These are phyloP conservation scores for Magnolia sinica DNA, from an alignment of 164 flowering plant genomes.

Conservation along the genomic window DNA sequence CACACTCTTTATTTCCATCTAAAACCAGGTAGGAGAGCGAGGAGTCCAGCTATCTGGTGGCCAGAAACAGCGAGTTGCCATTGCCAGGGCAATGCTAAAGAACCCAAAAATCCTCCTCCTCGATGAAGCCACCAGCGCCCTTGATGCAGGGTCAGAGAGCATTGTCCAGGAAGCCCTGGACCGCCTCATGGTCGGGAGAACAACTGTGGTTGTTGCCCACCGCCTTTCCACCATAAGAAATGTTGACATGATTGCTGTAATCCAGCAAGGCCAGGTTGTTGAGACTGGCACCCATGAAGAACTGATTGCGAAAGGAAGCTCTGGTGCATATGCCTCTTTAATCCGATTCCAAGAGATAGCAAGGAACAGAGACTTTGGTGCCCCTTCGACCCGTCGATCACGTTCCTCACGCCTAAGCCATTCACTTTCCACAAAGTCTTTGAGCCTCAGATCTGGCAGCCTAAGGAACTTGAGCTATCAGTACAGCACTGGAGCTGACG, in stretches of 20 bases:
- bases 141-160: constrained; percentile 91
- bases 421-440: constrained; percentile 87
- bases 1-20: neutral
- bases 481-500: constrained; percentile 96
- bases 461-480: constrained; percentile 86
- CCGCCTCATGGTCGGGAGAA: constrained; percentile 93
- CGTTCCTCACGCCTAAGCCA: constrained; percentile 89
- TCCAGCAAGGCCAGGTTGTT: constrained; percentile 90
- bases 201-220: constrained; percentile 95
- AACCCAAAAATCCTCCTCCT: constrained; percentile 90
- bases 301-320: constrained; percentile 48
- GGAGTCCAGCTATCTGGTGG: constrained; percentile 98
- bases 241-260: constrained; percentile 83
- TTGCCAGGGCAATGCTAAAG: constrained; percentile 97
- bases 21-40: constrained; percentile 84
- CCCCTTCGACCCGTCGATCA: constrained; percentile 65
- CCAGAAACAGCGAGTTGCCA: constrained; percentile 96
- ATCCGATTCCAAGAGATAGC: constrained; percentile 92
- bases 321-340: constrained; percentile 83
- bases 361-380: constrained; percentile 59
- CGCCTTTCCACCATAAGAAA: constrained; percentile 94
- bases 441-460: constrained; percentile 93
- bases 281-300: constrained; percentile 96
- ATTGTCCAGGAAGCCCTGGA: constrained; percentile 95
- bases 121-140: constrained; percentile 98